phyloP scores from a whole-genome alignment of 768 basidiomycete genomes.

The Phaffia australis region DNA sequence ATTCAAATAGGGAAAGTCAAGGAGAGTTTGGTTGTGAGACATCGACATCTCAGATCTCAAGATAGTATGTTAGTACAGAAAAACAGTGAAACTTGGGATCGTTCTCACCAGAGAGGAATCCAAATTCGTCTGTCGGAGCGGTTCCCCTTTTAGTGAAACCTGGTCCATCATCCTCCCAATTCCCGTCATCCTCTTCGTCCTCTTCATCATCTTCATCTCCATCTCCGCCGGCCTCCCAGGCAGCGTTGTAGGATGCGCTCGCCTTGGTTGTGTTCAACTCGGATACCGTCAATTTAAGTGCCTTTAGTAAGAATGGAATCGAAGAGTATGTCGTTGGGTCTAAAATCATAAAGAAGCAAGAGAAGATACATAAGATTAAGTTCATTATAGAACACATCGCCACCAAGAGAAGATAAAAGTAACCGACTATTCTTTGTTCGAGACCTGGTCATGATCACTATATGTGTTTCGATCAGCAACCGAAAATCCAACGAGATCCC shows the following conservation, averaged over 20 bases:
- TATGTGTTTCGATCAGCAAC: constrained; percentile 6
- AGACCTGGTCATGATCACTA: constrained; percentile 95
- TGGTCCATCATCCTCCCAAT: constrained; percentile 86
- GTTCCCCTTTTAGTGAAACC: constrained; percentile 42
- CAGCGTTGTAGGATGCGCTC: constrained; percentile 30
- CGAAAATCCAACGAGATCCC: background rate
- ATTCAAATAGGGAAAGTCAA: background rate
- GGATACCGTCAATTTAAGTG: constrained; percentile 73
- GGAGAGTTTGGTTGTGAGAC: background rate
- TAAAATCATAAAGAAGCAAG: constrained; percentile 36
- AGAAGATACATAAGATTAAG: constrained; percentile 22
- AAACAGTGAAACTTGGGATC: background rate
- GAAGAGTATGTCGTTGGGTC: constrained; percentile 76
- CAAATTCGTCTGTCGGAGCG: constrained; percentile 60
- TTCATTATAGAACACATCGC: background rate
- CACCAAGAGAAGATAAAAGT: background rate
- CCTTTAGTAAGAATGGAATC: constrained; percentile 82
- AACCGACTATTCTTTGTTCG: constrained; percentile 69
- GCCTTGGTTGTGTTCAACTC: constrained; percentile 54
- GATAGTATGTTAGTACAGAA: background rate
- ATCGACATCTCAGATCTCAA: too few relatives aligned
- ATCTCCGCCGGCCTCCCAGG: constrained; percentile 55
- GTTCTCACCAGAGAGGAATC: constrained; percentile 54
- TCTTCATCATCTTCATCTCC: constrained; percentile 43
- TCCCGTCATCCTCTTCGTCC: constrained; percentile 51